Base-by-base conservation (phyloP, 176 grass and related monocot genomes). In the Phoenix roebelenii region DNA sequence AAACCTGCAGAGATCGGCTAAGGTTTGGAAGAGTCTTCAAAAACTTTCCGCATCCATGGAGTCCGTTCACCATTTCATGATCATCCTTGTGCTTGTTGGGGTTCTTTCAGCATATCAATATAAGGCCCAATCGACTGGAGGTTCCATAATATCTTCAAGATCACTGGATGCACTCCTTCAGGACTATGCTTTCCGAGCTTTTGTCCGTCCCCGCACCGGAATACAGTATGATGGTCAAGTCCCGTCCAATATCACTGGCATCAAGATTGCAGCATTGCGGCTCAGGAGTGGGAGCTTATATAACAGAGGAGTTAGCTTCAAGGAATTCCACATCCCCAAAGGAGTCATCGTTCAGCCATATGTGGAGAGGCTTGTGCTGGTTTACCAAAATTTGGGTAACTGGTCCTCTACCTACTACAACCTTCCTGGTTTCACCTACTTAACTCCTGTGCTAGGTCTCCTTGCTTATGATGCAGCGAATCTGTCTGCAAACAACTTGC, bases 241-340 rank as follows among this genome's bases (percentile, higher is more conserved):
- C 44, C 87, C 84, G 4, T 69, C 22, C 30, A 82, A 88, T 76
- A 70, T 97, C 51, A 73, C 76, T 25, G 87, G 87, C 79, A 52
- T 88, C 5, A 79, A 61, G 14, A 76, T 67, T 52, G 72, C 87
- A 10, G 93, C 76, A 19, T 16, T 85, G 51, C 85, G 93, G 59
- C 82, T 97, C 26, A 76, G 87, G 65, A 97, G 81, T 51, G 93
- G 93, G 23, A 92, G 93, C 61, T 80, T 97, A 25, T 63, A 61
- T 20, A 77, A 72, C 51, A 79, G 39, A 9, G 87, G 93, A n/a
- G 30, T 80, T 51, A 30, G 15, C 30, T 92, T 76, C 73, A 80
- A 86, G 79, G 66, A 91, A 70, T 79, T 97, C 61, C 5, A 4
- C 22, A 35, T 97, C 7, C 81, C 93, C 20, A 20, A 50, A 49